Conservation (phyloP, 2,329 filamentous ascomycete species). For the Aspergillus tamarii region DNA sequence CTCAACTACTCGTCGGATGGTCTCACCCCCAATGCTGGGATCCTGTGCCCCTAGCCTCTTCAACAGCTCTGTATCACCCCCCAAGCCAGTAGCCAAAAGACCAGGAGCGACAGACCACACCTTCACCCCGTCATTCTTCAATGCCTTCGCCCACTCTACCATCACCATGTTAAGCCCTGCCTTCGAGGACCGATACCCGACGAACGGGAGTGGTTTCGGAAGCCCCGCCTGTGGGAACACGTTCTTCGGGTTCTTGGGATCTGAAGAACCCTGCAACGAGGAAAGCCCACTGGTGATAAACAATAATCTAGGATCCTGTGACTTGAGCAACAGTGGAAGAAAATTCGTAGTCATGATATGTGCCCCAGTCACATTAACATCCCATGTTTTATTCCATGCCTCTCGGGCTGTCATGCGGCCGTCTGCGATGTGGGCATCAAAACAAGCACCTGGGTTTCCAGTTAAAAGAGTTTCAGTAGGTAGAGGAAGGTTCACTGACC, state of each 20-base stretch:
- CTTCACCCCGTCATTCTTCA: constrained; percentile 52
- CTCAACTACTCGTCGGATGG: not conserved
- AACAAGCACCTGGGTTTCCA: not conserved
- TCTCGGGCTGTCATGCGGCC: not conserved
- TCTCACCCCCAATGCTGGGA: not conserved
- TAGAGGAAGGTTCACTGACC: not conserved
- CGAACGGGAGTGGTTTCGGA: not conserved
- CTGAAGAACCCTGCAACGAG: not conserved
- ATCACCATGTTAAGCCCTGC: constrained; percentile 55
- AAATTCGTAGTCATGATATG: not conserved
- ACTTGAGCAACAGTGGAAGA: not conserved
- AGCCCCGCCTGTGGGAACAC: not conserved
- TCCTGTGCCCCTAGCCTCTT: not conserved
- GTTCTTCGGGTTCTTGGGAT: not conserved
- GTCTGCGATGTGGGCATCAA: not conserved
- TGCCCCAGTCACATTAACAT: constrained; percentile 1
- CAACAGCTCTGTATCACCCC: constrained; percentile 27
- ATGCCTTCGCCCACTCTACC: constrained; percentile 49
- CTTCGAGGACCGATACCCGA: constrained; percentile 39
- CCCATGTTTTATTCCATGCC: constrained; percentile 1
- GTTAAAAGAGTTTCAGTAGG: not conserved
- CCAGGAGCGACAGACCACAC: constrained; percentile 52
- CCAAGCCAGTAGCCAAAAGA: constrained; percentile 39
- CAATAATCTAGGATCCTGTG: not conserved
- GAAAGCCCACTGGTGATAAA: not conserved